These are phyloP conservation scores for Amphichorda felina DNA, from an alignment of 2,329 filamentous ascomycete genomes.

Conservation along the genomic window DNA sequence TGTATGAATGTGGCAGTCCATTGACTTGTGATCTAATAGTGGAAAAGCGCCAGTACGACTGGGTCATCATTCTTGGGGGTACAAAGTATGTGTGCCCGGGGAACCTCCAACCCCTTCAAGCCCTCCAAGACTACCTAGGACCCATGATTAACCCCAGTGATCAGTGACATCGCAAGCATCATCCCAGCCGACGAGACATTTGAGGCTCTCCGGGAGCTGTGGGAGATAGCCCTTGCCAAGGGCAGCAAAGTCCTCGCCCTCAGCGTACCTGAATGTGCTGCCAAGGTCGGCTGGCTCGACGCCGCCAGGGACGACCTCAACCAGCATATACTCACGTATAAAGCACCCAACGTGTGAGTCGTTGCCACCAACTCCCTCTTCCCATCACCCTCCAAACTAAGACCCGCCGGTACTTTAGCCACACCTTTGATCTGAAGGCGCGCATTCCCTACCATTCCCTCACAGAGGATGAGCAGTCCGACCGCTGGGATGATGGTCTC, in stretches of 20 bases:
- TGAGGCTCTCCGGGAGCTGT: conserved; percentile 33
- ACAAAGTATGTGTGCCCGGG: conserved; percentile 36
- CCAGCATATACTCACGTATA: conserved; percentile 33
- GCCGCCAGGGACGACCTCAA: conserved; percentile 35
- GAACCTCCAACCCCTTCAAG: too few relatives aligned
- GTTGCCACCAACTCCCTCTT: too few relatives aligned
- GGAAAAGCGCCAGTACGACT: conserved; percentile 30
- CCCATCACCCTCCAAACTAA: background rate
- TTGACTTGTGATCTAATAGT: background rate
- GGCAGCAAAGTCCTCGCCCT: conserved; percentile 48
- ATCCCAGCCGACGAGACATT: conserved; percentile 29
- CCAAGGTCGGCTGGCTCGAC: conserved; percentile 14
- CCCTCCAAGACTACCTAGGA: too few relatives aligned
- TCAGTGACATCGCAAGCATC: conserved; percentile 36
- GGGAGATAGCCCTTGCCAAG: conserved; percentile 34
- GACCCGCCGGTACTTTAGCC: conserved; percentile 23
- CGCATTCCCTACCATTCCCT: conserved; percentile 43
- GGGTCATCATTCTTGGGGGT: conserved; percentile 51
- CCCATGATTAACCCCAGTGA: too few relatives aligned
- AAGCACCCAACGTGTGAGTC: conserved; percentile 39
- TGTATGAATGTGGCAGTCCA: background rate
- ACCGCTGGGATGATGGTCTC: conserved; percentile 49
- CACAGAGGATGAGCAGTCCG: conserved; percentile 26
- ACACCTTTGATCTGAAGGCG: conserved; percentile 42
- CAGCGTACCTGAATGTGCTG: conserved; percentile 44